Conservation (phyloP, 768 basidiomycete species). For the Suillus placidus region DNA sequence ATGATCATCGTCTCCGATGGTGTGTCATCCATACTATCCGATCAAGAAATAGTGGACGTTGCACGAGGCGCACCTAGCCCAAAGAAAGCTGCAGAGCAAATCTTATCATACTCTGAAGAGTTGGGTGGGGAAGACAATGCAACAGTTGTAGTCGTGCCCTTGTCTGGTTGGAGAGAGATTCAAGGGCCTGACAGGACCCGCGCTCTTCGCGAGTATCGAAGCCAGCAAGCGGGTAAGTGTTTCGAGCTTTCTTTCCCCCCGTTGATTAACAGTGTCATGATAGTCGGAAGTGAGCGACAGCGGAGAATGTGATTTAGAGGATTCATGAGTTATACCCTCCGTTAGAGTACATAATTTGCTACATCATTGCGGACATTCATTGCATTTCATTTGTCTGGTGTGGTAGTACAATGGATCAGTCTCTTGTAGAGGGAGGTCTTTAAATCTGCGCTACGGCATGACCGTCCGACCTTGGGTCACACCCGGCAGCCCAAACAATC, state of each 20-base stretch:
- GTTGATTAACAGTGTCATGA: constrained; percentile 11
- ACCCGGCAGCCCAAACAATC: constrained; percentile 94
- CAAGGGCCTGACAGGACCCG: constrained; percentile 81
- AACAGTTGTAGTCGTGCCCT: constrained; percentile 87
- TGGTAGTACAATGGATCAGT: background rate
- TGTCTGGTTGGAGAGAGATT: constrained; percentile 88
- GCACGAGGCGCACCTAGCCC: constrained; percentile 73
- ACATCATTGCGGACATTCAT: constrained; percentile 8
- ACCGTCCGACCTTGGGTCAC: constrained; percentile 87
- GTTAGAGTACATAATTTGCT: constrained; percentile 9
- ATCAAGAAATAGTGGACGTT: constrained; percentile 93
- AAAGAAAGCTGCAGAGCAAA: constrained; percentile 76
- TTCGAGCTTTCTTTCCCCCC: background rate
- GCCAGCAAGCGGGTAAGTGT: constrained; percentile 58
- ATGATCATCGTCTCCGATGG: constrained; percentile 93
- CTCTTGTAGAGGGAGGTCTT: constrained; percentile 7
- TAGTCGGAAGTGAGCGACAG: constrained; percentile 69
- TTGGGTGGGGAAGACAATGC: constrained; percentile 85
- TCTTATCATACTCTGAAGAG: constrained; percentile 86
- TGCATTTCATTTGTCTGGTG: constrained; percentile 1
- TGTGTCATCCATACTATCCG: constrained; percentile 86
- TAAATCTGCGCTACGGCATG: constrained; percentile 86
- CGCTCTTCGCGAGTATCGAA: constrained; percentile 80
- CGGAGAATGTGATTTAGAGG: constrained; percentile 54
- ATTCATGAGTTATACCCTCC: constrained; percentile 1